phyloP scores from a whole-genome alignment of 495 filamentous ascomycete species.

The Penicillium desertorum region DNA sequence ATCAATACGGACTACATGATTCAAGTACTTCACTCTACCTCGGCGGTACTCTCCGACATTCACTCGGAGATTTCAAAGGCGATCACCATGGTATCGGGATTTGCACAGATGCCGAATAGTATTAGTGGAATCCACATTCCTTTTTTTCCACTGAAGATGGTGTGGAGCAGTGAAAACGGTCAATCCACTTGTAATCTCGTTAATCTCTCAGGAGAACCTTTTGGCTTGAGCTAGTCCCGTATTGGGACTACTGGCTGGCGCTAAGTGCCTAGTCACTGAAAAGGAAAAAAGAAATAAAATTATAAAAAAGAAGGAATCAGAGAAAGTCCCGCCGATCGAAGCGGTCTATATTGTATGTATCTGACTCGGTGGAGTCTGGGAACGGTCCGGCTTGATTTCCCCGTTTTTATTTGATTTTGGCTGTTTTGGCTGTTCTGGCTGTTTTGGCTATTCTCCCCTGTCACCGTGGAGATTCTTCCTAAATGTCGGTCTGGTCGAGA shows the following conservation, averaged over 20 bases:
- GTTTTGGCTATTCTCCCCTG: not conserved
- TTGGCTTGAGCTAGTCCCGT: not conserved
- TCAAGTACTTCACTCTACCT: too few relatives aligned
- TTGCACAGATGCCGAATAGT: conserved; percentile 11
- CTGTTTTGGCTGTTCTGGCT: conserved; percentile 4
- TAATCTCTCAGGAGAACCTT: not conserved
- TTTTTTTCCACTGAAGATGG: conserved; percentile 21
- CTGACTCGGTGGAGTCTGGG: conserved; percentile 20
- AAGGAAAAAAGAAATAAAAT: not conserved
- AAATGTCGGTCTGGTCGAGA: not conserved
- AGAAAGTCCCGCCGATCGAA: conserved; percentile 26
- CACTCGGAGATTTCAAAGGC: too few relatives aligned
- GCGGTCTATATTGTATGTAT: conserved; percentile 23
- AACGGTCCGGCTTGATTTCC: conserved; percentile 28
- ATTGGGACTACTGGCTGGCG: not conserved
- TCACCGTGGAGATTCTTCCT: too few relatives aligned
- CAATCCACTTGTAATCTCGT: conserved; percentile 19
- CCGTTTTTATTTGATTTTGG: conserved; percentile 11
- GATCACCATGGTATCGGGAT: conserved; percentile 14
- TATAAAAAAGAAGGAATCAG: not conserved
- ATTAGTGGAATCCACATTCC: conserved; percentile 15
- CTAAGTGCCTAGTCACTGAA: not conserved
- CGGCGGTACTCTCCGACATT: too few relatives aligned
- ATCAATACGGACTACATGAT: too few relatives aligned
- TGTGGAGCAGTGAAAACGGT: conserved; percentile 19